These are phyloP conservation scores for Aquilaria malaccensis DNA, from an alignment of 345 rosid genomes.

Conservation along the genomic window DNA sequence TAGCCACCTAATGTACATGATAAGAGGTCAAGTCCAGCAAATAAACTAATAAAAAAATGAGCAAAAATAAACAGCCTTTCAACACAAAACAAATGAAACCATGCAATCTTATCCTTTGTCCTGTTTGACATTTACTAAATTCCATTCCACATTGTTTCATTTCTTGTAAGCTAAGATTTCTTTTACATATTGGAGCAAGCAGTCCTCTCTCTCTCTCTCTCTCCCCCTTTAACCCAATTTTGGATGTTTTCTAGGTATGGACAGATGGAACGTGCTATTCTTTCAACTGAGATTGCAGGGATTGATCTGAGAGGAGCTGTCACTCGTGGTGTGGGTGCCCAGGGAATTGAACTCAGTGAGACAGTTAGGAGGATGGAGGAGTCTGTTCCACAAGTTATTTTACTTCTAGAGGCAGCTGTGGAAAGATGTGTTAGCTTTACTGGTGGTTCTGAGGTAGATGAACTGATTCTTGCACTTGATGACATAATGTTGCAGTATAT, in stretches of 20 bases:
- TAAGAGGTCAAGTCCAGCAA: not conserved
- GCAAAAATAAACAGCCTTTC: too few relatives aligned
- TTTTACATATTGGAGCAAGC: too few relatives aligned
- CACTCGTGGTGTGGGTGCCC: constrained; percentile 94
- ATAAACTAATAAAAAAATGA: not conserved
- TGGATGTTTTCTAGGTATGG: constrained; percentile 59
- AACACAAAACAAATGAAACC: too few relatives aligned
- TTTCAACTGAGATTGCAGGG: constrained; percentile 83
- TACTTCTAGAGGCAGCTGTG: constrained; percentile 94
- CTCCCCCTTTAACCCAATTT: not conserved
- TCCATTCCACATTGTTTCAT: constrained; percentile 4
- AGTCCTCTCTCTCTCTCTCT: too few relatives aligned
- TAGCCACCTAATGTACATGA: not conserved
- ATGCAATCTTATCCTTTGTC: not conserved
- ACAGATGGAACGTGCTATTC: constrained; percentile 85
- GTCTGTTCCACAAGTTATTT: constrained; percentile 86
- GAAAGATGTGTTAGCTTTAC: constrained; percentile 90
- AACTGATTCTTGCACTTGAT: constrained; percentile 85
- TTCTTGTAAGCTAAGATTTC: not conserved
- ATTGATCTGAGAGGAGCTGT: constrained; percentile 98
- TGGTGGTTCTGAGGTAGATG: constrained; percentile 98
- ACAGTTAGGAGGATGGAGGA: constrained; percentile 99
- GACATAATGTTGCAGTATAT: constrained; percentile 88
- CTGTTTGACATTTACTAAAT: constrained; percentile 3
- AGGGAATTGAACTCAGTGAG: constrained; percentile 97